Evolutionary conservation across 2,329 filamentous ascomycete species (phyloP).

Genomic region (Ramularia endophylla): DNA sequence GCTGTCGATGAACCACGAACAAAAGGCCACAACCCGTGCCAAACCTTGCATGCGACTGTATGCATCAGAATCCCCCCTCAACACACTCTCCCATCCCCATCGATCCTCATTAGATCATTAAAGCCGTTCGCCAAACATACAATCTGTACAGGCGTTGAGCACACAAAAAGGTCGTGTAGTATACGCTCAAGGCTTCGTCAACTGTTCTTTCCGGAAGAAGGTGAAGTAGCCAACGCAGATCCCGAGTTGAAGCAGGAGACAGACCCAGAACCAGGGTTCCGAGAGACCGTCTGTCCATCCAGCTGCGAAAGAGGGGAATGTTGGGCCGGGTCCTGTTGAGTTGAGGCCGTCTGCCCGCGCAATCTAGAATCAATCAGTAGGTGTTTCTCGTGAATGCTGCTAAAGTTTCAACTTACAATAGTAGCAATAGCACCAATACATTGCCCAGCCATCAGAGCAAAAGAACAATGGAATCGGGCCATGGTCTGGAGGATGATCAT

Average conservation of each 20-base stretch:
- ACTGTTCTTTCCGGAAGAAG: slow-evolving; percentile 55
- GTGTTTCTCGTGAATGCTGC: not conserved
- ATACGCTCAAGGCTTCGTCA: slow-evolving; percentile 44
- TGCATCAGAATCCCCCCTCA: no score
- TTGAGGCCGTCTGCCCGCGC: slow-evolving; percentile 57
- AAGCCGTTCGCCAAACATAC: slow-evolving; percentile 3
- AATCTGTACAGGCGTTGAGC: slow-evolving; percentile 12
- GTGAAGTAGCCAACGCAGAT: slow-evolving; percentile 54
- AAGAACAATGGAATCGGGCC: slow-evolving; percentile 56
- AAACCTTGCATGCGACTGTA: no score
- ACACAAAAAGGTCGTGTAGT: slow-evolving; percentile 5
- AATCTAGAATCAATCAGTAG: slow-evolving; percentile 22
- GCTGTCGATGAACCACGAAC: no score
- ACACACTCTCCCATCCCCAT: slow-evolving; percentile 6
- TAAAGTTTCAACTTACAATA: slow-evolving; percentile 34
- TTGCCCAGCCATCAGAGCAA: slow-evolving; percentile 56
- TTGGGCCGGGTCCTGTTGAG: slow-evolving; percentile 53
- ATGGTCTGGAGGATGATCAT: slow-evolving; percentile 61
- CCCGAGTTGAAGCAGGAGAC: slow-evolving; percentile 50
- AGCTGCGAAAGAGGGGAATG: slow-evolving; percentile 57
- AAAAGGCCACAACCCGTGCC: no score
- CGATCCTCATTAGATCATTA: slow-evolving; percentile 15
- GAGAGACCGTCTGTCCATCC: slow-evolving; percentile 42
- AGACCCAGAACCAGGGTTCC: slow-evolving; percentile 57
- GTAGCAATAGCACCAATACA: slow-evolving; percentile 57